Conservation (phyloP, 768 basidiomycete species). For the Mycena kentingensis region DNA sequence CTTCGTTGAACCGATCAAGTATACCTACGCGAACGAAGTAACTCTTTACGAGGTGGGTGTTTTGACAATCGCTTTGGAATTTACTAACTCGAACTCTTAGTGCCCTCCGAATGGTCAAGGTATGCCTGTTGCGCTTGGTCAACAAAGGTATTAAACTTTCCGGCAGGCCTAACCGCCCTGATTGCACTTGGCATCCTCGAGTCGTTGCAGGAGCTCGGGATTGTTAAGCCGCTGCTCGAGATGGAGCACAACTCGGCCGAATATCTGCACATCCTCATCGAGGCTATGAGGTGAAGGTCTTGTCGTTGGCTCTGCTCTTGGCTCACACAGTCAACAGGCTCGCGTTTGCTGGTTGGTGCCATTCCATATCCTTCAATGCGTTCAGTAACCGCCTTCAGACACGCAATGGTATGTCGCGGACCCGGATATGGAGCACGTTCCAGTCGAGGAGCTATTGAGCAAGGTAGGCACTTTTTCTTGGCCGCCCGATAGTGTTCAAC, state of each 20-base stretch:
- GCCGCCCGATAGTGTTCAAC: no score
- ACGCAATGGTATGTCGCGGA: slow-evolving; percentile 92
- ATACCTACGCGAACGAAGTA: slow-evolving; percentile 83
- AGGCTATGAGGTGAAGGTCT: slow-evolving; percentile 65
- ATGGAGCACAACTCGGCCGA: slow-evolving; percentile 90
- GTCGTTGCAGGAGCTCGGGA: slow-evolving; percentile 73
- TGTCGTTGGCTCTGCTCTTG: neutral
- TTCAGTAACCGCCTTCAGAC: slow-evolving; percentile 46
- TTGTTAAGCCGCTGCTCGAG: slow-evolving; percentile 66
- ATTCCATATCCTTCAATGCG: no score
- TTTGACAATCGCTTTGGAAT: neutral
- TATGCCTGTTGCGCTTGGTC: slow-evolving; percentile 5
- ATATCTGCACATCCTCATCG: slow-evolving; percentile 86
- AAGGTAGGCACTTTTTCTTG: slow-evolving; percentile 51
- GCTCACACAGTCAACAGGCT: slow-evolving; percentile 38
- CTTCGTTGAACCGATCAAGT: slow-evolving; percentile 88
- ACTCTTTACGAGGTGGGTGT: slow-evolving; percentile 82
- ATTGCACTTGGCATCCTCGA: slow-evolving; percentile 93
- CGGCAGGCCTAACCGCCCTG: slow-evolving; percentile 81
- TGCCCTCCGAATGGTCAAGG: slow-evolving; percentile 98
- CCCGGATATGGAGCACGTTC: slow-evolving; percentile 75
- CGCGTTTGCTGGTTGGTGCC: slow-evolving; percentile 68
- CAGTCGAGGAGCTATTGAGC: slow-evolving; percentile 81
- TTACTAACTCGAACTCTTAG: slow-evolving; percentile 39
- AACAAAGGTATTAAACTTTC: neutral